Conservation (phyloP, 148 eudicot genomes). For the Linanthus parryae region DNA sequence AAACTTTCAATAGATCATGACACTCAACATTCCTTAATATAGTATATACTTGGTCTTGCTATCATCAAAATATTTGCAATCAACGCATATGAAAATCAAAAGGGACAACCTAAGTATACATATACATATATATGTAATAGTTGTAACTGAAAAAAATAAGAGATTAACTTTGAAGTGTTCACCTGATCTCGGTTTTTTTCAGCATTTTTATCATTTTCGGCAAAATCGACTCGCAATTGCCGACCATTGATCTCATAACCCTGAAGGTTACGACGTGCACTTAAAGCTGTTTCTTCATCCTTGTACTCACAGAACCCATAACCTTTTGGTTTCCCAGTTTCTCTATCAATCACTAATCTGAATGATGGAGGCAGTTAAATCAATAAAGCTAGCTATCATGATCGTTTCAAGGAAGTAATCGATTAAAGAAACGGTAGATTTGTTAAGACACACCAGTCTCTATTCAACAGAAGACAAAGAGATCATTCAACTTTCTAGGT, state of each 20-base stretch:
- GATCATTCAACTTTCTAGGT: constrained; percentile 2
- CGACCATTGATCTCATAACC: constrained; percentile 97
- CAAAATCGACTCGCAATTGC: constrained; percentile 96
- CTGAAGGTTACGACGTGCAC: constrained; percentile 98
- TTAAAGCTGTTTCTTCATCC: constrained; percentile 97
- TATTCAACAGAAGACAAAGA: neutral
- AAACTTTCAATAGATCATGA: constrained; percentile 1
- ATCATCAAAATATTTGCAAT: neutral
- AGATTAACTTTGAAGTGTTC: constrained; percentile 8
- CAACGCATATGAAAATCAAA: neutral
- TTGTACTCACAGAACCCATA: constrained; percentile 98
- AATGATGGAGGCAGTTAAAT: constrained; percentile 9
- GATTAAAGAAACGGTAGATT: neutral
- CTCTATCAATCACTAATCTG: constrained; percentile 95
- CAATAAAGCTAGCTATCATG: neutral
- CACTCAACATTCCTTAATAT: neutral
- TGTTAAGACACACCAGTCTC: neutral
- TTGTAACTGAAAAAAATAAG: no score
- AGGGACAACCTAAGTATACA: neutral
- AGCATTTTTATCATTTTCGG: constrained; percentile 90
- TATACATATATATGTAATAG: no score
- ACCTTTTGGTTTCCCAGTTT: constrained; percentile 98
- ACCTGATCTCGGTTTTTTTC: constrained; percentile 90
- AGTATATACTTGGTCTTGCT: neutral
- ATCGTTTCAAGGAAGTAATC: constrained; percentile 1